A percentile compares a stretch with the other conserved stretches of the same genome.
Evolutionary conservation across 2,329 filamentous ascomycete species (phyloP).

Genomic region (Annulohypoxylon truncatum): DNA sequence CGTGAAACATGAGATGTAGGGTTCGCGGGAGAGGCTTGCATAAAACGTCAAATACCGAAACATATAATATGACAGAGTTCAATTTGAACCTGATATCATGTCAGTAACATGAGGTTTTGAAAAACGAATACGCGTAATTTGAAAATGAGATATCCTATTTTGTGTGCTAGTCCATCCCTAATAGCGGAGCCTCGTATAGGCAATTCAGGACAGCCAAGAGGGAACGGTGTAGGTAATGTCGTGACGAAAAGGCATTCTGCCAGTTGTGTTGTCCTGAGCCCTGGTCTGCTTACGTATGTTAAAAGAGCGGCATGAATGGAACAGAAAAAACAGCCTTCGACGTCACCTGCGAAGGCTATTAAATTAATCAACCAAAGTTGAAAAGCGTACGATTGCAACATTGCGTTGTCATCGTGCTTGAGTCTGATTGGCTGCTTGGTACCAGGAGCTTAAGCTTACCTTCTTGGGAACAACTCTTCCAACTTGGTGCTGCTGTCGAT

Average conservation of each 20-base stretch:
- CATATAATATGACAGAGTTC: not conserved
- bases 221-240: not conserved
- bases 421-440: conserved; percentile 24
- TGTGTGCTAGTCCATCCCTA: conserved; percentile 11
- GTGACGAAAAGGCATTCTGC: not conserved
- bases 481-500: conserved; percentile 38
- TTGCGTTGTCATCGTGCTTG: conserved; percentile 16
- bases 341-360: conserved; percentile 38
- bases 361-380: conserved; percentile 22
- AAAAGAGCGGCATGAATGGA: conserved; percentile 15
- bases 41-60: not conserved
- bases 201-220: not conserved
- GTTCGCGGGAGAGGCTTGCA: not conserved
- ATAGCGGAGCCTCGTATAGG: conserved; percentile 5
- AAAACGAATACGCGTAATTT: not conserved
- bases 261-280: conserved; percentile 2
- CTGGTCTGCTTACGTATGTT: conserved; percentile 8
- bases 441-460: conserved; percentile 13
- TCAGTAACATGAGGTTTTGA: not conserved
- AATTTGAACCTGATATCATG: not conserved
- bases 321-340: conserved; percentile 31
- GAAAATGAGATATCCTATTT: conserved; percentile 1
- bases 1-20: not conserved
- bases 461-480: conserved; percentile 17
- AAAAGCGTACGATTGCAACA: conserved; percentile 32